Base-by-base conservation (phyloP, 176 grass and related monocot species). In the Phragmites australis region DNA sequence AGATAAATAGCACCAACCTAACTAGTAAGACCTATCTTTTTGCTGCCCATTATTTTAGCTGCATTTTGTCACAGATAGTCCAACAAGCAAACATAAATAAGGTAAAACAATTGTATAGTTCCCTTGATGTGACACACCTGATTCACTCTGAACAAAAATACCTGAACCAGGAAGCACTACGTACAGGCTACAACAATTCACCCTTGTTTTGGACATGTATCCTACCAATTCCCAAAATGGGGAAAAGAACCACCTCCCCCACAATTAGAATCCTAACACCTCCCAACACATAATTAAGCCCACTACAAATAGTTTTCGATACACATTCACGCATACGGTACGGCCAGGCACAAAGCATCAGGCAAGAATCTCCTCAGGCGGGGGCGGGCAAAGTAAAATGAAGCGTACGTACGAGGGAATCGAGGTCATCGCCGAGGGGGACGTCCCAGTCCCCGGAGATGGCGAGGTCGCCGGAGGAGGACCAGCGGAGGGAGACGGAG, bases 401-500 rank as follows among this genome's bases (percentile, higher is more conserved):
- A 23, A 23, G 40, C 25, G 15, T 64, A 6, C 84, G 15, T 74
- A 92, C 86, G 22, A 92, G 86, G 69, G 87, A 85, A 34, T 92
- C 90, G 54, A 94, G 84, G 79, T 90, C 85, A 14, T 91, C 89
- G 39, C 58, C 34, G 54, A 82, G 65, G 8, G 90, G 65, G 2
- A 78, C 70, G 18, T 87, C 79, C 15, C 80, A 46, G 55, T 88
- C 82, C 69, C 61, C 66, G 21, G 62, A 83, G 23, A 25, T 39
- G 4, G 72, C 78, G 26, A 88, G 80, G 68, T 80, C 79, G 43
- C 82, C 82, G 46, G 83, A 80, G 19, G 96, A 91, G 23, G 93
- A 95, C 90, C 93, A 91, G 68, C 89, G 89, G 21, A 95, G 88
- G 32, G 96, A 91, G 72, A 93, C 86, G 25, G 88, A 95, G 61